Evolutionary conservation across 148 eudicot species (phyloP), one percentile per base, ranked within the genome.

Genomic region (Mesembryanthemum crystallinum): DNA sequence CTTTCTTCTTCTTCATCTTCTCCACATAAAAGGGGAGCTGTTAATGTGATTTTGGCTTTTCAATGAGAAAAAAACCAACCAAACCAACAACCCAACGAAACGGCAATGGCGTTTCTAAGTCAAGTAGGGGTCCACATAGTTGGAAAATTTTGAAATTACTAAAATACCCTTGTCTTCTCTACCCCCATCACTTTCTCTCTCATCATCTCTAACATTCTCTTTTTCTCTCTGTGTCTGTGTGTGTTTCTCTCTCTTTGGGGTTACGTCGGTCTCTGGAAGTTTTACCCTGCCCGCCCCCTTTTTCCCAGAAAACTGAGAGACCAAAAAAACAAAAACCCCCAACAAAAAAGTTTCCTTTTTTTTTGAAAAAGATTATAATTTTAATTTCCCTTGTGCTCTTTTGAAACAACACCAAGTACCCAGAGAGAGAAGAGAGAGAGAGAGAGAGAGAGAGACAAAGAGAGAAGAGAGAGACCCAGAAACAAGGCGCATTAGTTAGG

Each of bases 341-440:
- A 30, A 61, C 20, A 72, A 78, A 63, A 30, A 62, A 32, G 49
- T 43, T 39, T 52, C 47, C 5, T 32, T 75, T 75, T 75, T 58
- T 10, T 10, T 11, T 5, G n/a, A n/a, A n/a, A n/a, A n/a, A n/a
- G n/a, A 23, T 67, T 45, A 28, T 35, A 25, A 7, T 67, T 49
- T 51, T 27, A 24, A 1, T 20, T 51, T 1, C 61, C 54, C 28
- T 60, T 73, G 74, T 67, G 72, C 14, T 63, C 25, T 69, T 65
- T 73, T 73, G 77, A 77, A 74, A 81, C 77, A 49, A 71, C 80
- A 72, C 73, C 73, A 70, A 70, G 73, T 32, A 70, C 83, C 66
- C 54, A 72, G 67, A 76, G 69, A 79, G 8, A 14, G 1, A 33
- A n/a, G 72, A 25, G 25, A 47, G 76, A 67, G 69, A 76, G 58